Percentiles rank a stretch among this genome's conserved stretches.
These are phyloP conservation scores for Myxozyma kluyveri DNA, from an alignment of 805 yeast genomes.

Conservation along the genomic window DNA sequence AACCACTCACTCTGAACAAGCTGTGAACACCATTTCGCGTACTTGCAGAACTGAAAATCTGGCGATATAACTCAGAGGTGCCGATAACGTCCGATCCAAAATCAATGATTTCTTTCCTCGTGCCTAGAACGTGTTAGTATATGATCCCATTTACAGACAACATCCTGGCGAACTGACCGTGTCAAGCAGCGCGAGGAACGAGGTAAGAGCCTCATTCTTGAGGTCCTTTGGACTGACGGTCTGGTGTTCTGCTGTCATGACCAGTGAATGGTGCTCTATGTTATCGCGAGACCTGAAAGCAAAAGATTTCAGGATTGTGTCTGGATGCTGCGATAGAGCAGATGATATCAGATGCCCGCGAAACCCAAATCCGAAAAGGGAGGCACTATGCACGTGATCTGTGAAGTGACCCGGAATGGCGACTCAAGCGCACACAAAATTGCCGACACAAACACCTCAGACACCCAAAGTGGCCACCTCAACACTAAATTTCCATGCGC, in stretches of 20 bases:
- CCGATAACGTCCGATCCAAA: conserved; percentile 49
- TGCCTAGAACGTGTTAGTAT: conserved; percentile 13
- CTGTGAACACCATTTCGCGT: neutral
- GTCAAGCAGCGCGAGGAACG: conserved; percentile 34
- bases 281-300: too few relatives aligned
- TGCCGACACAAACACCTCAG: neutral
- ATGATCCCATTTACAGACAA: neutral
- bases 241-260: conserved; percentile 14
- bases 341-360: too few relatives aligned
- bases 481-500: too few relatives aligned
- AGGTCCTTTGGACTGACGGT: conserved; percentile 21
- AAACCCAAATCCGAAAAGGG: too few relatives aligned
- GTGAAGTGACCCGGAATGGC: too few relatives aligned
- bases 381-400: too few relatives aligned
- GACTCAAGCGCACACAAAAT: too few relatives aligned
- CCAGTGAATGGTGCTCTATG: too few relatives aligned
- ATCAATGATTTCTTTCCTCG: conserved; percentile 38
- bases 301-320: too few relatives aligned
- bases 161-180: conserved; percentile 23
- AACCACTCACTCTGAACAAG: neutral
- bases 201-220: conserved; percentile 24
- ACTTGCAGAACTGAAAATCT: conserved; percentile 54
- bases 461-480: neutral
- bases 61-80: conserved; percentile 52
- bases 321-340: too few relatives aligned